Percentiles rank a stretch among this genome's conserved stretches.
Evolutionary conservation across 129 eudicot genomes (phyloP).

Genomic region (Mikania micrantha): DNA sequence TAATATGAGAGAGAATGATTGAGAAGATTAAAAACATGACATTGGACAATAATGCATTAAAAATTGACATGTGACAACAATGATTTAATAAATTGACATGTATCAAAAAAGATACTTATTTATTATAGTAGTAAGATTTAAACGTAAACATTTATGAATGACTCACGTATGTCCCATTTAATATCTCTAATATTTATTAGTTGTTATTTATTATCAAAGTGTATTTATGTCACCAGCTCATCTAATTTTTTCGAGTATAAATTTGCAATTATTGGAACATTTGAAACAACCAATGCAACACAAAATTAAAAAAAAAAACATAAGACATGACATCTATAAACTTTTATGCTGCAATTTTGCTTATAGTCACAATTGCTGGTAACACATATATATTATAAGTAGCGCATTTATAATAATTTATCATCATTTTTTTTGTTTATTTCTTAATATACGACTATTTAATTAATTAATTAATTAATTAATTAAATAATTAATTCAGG

Average conservation of each 20-base stretch:
- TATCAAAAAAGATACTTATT: too few relatives aligned
- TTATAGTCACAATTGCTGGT: neutral
- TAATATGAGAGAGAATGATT: too few relatives aligned
- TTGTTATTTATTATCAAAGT: neutral
- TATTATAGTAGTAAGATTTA: too few relatives aligned
- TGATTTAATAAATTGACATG: too few relatives aligned
- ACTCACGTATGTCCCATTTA: neutral
- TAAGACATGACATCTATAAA: neutral
- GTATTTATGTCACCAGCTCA: neutral
- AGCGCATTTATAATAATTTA: neutral
- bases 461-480: too few relatives aligned
- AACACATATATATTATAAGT: neutral
- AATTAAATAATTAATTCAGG: neutral
- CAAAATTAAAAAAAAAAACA: too few relatives aligned
- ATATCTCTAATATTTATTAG: neutral
- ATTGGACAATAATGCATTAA: too few relatives aligned
- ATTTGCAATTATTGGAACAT: neutral
- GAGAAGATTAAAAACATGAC: too few relatives aligned
- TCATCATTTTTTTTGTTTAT: neutral
- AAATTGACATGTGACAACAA: too few relatives aligned
- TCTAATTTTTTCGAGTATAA: neutral
- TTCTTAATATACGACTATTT: neutral
- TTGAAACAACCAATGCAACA: neutral
- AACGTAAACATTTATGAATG: too few relatives aligned
- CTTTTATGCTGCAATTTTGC: neutral